Percentiles rank a stretch among this genome's conserved stretches.
phyloP scores from a whole-genome alignment of 2,329 filamentous ascomycete genomes.

The Microcera coccophila region DNA sequence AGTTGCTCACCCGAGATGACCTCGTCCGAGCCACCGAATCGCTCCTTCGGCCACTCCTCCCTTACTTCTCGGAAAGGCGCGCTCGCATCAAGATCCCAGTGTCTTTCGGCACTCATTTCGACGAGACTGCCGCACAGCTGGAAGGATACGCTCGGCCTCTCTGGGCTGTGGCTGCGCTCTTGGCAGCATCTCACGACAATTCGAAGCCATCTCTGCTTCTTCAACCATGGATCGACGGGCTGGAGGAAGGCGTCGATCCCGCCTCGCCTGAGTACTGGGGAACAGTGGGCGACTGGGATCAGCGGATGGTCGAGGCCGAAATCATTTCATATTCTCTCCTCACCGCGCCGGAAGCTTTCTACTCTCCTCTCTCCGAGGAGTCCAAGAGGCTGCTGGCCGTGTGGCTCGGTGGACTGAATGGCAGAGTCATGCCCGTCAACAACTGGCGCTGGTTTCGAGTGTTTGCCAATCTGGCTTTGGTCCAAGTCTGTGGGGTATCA shows the following conservation, averaged over 20 bases:
- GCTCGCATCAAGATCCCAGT: conserved; percentile 35
- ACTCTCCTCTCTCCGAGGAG: conserved; percentile 28
- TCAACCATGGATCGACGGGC: conserved; percentile 30
- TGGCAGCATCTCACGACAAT: no score
- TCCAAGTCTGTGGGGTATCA: conserved; percentile 38
- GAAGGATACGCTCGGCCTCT: conserved; percentile 35
- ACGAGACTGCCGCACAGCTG: conserved; percentile 40
- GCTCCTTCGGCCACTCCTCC: conserved; percentile 30
- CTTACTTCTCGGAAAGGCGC: conserved; percentile 31
- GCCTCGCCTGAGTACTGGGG: conserved; percentile 44
- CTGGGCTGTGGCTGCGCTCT: conserved; percentile 5
- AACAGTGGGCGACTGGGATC: conserved; percentile 41
- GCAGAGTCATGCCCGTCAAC: conserved; percentile 42
- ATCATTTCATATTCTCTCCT: conserved; percentile 48
- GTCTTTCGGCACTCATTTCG: conserved; percentile 37
- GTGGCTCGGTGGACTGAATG: conserved; percentile 43
- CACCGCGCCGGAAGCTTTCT: conserved; percentile 35
- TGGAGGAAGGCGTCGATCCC: conserved; percentile 33
- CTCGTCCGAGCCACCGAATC: conserved; percentile 32
- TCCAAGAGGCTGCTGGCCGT: conserved; percentile 34
- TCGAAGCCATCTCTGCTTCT: no score
- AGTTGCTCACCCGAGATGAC: conserved; percentile 32
- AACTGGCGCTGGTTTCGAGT: conserved; percentile 54
- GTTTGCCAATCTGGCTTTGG: conserved; percentile 45
- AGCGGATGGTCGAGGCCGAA: conserved; percentile 54